Conservation (phyloP, 2,329 filamentous ascomycete species). For the Nectriaceae sp. region DNA sequence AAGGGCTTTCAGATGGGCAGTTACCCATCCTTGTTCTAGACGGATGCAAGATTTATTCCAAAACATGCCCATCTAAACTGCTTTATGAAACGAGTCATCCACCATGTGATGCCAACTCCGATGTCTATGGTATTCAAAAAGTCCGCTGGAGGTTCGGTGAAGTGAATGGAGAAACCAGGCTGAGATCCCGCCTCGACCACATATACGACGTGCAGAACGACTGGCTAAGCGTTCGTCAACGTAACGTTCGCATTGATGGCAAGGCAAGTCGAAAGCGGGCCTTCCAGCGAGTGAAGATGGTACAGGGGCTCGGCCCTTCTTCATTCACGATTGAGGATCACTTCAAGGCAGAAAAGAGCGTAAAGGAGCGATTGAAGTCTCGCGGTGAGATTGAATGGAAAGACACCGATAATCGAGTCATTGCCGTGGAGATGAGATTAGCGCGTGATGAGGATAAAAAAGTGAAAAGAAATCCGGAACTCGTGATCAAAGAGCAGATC, state of each 20-base stretch:
- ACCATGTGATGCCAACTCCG: constrained; percentile 17
- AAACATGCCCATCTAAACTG: constrained; percentile 13
- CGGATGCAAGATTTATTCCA: constrained; percentile 20
- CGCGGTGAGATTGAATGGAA: constrained; percentile 28
- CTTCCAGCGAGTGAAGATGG: constrained; percentile 19
- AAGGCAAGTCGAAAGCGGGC: constrained; percentile 21
- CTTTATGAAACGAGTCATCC: constrained; percentile 30
- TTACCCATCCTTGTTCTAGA: constrained; percentile 23
- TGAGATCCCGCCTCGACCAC: constrained; percentile 27
- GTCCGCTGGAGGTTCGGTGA: constrained; percentile 23
- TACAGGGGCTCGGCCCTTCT: constrained; percentile 15
- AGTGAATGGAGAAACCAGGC: constrained; percentile 8
- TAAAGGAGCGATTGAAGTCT: constrained; percentile 22
- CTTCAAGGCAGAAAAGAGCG: constrained; percentile 21
- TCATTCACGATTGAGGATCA: constrained; percentile 23
- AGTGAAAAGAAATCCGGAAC: constrained; percentile 17
- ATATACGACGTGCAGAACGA: constrained; percentile 31
- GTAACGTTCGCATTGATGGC: constrained; percentile 19
- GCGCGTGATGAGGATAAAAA: constrained; percentile 20
- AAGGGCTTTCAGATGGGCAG: constrained; percentile 5
- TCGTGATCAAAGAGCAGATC: constrained; percentile 21
- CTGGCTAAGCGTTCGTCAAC: constrained; percentile 1
- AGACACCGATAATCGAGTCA: constrained; percentile 15
- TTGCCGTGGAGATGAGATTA: constrained; percentile 28
- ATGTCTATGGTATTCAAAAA: constrained; percentile 28